Percentiles rank a stretch among this genome's conserved stretches.
Evolutionary conservation across 352 stramenopile genomes (phyloP).

Genomic region (Phytophthora macrochlamydospora): DNA sequence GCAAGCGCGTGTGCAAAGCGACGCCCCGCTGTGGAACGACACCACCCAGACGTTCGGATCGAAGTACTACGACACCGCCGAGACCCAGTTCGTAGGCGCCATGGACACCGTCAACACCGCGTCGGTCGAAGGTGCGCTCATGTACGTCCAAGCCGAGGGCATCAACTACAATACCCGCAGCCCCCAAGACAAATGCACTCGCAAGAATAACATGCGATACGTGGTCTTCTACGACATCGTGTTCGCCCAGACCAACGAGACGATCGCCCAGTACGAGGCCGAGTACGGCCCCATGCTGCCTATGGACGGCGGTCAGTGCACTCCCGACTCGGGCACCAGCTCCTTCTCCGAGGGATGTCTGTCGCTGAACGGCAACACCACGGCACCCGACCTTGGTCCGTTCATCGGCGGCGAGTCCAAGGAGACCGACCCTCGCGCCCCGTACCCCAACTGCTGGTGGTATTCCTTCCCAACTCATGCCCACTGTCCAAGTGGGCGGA

Average conservation of each 20-base stretch:
- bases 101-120: slow-evolving; percentile 82
- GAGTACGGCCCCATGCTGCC: slow-evolving; percentile 63
- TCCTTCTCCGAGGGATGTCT: slow-evolving; percentile 19
- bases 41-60: slow-evolving; percentile 24
- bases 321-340: slow-evolving; percentile 22
- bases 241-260: slow-evolving; percentile 52
- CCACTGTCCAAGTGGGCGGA: slow-evolving; percentile 44
- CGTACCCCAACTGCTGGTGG: slow-evolving; percentile 66
- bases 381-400: slow-evolving; percentile 33
- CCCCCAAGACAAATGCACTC: slow-evolving; percentile 38
- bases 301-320: slow-evolving; percentile 70
- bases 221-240: slow-evolving; percentile 76
- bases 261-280: slow-evolving; percentile 33
- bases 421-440: slow-evolving; percentile 43
- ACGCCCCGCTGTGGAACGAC: slow-evolving; percentile 40
- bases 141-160: slow-evolving; percentile 82
- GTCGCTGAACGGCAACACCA: slow-evolving; percentile 30
- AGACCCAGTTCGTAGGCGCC: slow-evolving; percentile 41
- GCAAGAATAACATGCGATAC: slow-evolving; percentile 77
- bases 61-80: slow-evolving; percentile 36
- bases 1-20: slow-evolving; percentile 53
- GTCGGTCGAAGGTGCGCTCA: slow-evolving; percentile 75
- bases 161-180: slow-evolving; percentile 54
- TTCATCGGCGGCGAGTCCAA: slow-evolving; percentile 44
- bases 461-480: slow-evolving; percentile 71